Evolutionary conservation across 2,329 filamentous ascomycete genomes (phyloP).

Genomic region (Penicillium rolfsii): DNA sequence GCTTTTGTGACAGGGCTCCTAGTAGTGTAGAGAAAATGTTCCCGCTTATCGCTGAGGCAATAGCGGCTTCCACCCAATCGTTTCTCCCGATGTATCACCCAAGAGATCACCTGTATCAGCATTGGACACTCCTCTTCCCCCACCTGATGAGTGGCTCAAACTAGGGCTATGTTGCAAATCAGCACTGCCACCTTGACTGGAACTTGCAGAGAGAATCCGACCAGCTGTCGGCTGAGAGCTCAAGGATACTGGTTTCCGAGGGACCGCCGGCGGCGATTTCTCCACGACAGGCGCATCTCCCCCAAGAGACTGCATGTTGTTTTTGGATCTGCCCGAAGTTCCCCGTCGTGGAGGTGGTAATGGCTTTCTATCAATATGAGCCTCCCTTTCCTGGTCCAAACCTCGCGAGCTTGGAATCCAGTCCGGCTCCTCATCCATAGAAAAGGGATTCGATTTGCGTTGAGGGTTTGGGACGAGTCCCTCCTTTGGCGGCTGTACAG

Average conservation of each 20-base stretch:
- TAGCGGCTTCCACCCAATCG: constrained; percentile 39
- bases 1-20: background rate
- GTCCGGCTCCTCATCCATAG: constrained; percentile 72
- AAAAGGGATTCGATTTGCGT: constrained; percentile 81
- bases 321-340: constrained; percentile 6
- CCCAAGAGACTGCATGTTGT: background rate
- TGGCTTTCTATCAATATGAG: constrained; percentile 23
- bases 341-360: constrained; percentile 31
- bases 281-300: background rate
- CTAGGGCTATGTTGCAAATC: background rate
- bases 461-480: constrained; percentile 71
- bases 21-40: background rate
- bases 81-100: constrained; percentile 26
- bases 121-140: background rate
- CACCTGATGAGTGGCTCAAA: background rate
- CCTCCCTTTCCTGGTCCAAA: constrained; percentile 19
- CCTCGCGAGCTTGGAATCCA: constrained; percentile 64
- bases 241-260: constrained; percentile 61
- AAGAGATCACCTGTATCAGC: constrained; percentile 28
- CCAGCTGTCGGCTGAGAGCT: constrained; percentile 20
- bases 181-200: background rate
- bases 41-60: constrained; percentile 25
- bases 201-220: background rate
- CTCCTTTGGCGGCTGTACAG: constrained; percentile 66
- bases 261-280: constrained; percentile 56